Evolutionary conservation across 257 asterid species (phyloP).

Genomic region (Linaria vulgaris): DNA sequence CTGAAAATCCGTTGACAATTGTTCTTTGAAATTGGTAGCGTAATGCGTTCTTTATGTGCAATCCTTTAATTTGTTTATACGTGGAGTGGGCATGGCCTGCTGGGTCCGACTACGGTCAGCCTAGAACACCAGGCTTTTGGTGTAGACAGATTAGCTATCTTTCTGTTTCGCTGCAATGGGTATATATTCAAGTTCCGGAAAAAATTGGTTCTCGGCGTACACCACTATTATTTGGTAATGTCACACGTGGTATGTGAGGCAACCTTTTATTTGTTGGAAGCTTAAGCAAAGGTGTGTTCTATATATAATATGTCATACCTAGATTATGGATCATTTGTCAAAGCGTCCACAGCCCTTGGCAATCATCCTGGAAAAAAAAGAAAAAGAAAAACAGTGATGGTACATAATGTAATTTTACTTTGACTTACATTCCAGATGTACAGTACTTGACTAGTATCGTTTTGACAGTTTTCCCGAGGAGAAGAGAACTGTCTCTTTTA

Average conservation of each 20-base stretch:
- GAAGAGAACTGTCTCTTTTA: constrained; percentile 1
- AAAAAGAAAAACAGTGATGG: neutral
- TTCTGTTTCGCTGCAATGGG: neutral
- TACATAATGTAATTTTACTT: neutral
- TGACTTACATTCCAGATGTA: neutral
- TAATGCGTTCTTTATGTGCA: neutral
- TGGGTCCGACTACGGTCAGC: neutral
- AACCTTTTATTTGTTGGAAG: neutral
- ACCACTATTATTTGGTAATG: neutral
- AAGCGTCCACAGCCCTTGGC: neutral
- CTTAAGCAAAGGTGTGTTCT: constrained; percentile 3
- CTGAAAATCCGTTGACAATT: too few species aligned
- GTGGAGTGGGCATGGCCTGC: neutral
- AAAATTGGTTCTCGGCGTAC: neutral
- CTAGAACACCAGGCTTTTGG: neutral
- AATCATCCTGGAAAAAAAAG: neutral
- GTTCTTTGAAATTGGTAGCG: too few species aligned
- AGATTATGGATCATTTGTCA: neutral
- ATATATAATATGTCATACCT: neutral
- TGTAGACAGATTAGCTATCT: neutral
- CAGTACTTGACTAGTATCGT: neutral
- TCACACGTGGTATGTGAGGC: neutral
- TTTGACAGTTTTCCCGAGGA: neutral
- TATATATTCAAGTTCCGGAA: neutral
- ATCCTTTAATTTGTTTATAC: neutral